Conservation (phyloP, 352 stramenopile genomes). For the Globisporangium cystogenes region DNA sequence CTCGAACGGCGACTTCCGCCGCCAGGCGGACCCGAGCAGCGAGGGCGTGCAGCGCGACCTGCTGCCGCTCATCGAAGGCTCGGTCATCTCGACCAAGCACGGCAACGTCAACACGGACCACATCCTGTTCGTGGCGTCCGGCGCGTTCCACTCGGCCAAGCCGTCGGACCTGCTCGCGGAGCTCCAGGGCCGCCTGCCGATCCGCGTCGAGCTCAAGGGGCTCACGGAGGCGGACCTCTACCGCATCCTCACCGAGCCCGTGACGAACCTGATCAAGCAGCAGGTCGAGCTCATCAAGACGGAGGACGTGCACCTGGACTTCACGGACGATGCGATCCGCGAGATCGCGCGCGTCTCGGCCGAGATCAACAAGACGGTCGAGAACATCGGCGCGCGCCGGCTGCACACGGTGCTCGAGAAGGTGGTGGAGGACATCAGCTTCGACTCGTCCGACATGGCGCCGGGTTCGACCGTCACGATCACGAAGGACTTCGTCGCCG, state of each 20-base stretch:
- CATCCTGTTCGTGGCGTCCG: conserved; percentile 98
- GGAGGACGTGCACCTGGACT: conserved; percentile 94
- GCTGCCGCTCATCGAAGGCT: conserved; percentile 98
- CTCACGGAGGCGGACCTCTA: conserved; percentile 99
- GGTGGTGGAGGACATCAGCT: conserved; percentile 99
- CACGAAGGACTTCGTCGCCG: conserved; percentile 92
- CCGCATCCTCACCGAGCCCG: conserved; percentile 98
- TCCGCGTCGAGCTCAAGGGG: conserved; percentile 98
- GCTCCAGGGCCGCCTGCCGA: conserved; percentile 97
- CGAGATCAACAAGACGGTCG: conserved; percentile 94
- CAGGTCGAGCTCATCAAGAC: conserved; percentile 97
- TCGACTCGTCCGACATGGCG: conserved; percentile 93
- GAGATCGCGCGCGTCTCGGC: conserved; percentile 96
- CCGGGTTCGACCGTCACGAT: conserved; percentile 84
- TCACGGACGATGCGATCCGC: conserved; percentile 96
- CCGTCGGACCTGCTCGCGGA: conserved; percentile 98
- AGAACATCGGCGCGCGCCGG: conserved; percentile 98
- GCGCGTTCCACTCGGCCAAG: conserved; percentile 98
- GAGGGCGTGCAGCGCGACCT: conserved; percentile 99
- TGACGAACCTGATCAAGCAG: conserved; percentile 98
- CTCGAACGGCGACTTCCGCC: conserved; percentile 91
- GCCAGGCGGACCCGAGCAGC: conserved; percentile 94
- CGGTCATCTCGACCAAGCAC: conserved; percentile 97
- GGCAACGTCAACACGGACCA: conserved; percentile 99
- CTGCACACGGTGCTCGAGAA: conserved; percentile 98